These are phyloP conservation scores for Aphanomyces astaci DNA, from an alignment of 352 stramenopile species.

Conservation along the genomic window DNA sequence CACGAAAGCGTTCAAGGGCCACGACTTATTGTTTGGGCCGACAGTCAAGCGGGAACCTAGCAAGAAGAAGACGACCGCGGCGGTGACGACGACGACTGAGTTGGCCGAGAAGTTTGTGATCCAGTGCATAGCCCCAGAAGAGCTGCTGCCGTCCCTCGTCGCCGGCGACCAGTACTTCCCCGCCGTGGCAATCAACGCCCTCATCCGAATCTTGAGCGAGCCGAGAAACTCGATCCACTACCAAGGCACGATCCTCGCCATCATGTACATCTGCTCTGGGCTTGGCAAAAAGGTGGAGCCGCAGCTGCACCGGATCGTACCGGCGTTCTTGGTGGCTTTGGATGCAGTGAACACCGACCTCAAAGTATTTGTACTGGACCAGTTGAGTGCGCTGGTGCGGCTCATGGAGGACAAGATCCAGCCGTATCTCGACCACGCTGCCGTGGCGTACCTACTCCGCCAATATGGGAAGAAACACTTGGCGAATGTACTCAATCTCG, in stretches of 20 bases:
- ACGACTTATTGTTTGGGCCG: background rate
- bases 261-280: constrained; percentile 98
- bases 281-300: constrained; percentile 90
- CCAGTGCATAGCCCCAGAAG: constrained; percentile 42
- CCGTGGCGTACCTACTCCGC: constrained; percentile 73
- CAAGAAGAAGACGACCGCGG: constrained; percentile 27
- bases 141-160: constrained; percentile 69
- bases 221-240: constrained; percentile 94
- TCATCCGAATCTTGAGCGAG: constrained; percentile 98
- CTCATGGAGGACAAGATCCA: constrained; percentile 97
- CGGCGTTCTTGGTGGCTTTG: constrained; percentile 94
- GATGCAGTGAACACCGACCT: constrained; percentile 77
- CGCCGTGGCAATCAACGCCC: constrained; percentile 92
- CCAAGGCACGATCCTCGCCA: constrained; percentile 94
- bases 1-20: constrained; percentile 11
- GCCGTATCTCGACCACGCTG: constrained; percentile 74
- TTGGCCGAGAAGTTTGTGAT: constrained; percentile 50
- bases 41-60: constrained; percentile 38
- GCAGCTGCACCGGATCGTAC: constrained; percentile 96
- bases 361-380: constrained; percentile 94
- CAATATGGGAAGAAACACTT: constrained; percentile 90
- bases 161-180: constrained; percentile 92
- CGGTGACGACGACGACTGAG: constrained; percentile 42
- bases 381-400: constrained; percentile 92
- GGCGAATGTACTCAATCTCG: constrained; percentile 94